Conservation (phyloP, 1,284 basidiomycete genomes). For the Cronartium quercuum region DNA sequence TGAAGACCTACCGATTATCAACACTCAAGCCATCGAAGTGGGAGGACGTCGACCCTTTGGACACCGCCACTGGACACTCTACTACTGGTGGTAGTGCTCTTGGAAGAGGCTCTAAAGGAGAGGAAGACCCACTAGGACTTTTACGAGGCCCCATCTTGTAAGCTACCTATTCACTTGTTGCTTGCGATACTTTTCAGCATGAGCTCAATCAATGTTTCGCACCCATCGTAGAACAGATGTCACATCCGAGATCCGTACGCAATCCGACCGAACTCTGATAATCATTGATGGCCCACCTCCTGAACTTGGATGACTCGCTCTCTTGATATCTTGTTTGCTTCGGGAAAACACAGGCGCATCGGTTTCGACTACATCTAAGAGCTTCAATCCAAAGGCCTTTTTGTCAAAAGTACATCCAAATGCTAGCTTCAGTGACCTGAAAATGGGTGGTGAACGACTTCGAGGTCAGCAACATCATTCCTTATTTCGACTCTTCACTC, state of each 20-base stretch:
- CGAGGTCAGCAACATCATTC: constrained; percentile 37
- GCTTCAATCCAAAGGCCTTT: constrained; percentile 92
- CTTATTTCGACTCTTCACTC: constrained; percentile 1
- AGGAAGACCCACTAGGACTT: constrained; percentile 4
- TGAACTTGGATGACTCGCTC: constrained; percentile 7
- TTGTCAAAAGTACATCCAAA: constrained; percentile 88
- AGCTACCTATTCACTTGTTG: neutral
- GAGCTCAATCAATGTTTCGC: too few relatives aligned
- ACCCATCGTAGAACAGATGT: constrained; percentile 16
- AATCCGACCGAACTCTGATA: too few relatives aligned
- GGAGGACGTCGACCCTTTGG: constrained; percentile 44
- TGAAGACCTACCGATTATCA: constrained; percentile 50
- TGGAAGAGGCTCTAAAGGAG: constrained; percentile 2
- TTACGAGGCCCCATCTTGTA: constrained; percentile 21
- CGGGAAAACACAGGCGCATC: constrained; percentile 40
- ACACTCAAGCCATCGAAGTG: constrained; percentile 49
- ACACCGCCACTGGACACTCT: neutral
- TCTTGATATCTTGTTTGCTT: neutral
- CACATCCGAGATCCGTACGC: constrained; percentile 21
- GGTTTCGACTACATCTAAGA: constrained; percentile 78
- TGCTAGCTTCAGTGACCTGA: constrained; percentile 86
- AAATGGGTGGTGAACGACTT: constrained; percentile 56
- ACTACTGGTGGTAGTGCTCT: neutral
- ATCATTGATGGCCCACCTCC: neutral
- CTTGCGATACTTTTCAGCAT: too few relatives aligned